These are phyloP conservation scores for Ceratocystis lukuohia DNA, from an alignment of 2,329 filamentous ascomycete species.

Conservation along the genomic window DNA sequence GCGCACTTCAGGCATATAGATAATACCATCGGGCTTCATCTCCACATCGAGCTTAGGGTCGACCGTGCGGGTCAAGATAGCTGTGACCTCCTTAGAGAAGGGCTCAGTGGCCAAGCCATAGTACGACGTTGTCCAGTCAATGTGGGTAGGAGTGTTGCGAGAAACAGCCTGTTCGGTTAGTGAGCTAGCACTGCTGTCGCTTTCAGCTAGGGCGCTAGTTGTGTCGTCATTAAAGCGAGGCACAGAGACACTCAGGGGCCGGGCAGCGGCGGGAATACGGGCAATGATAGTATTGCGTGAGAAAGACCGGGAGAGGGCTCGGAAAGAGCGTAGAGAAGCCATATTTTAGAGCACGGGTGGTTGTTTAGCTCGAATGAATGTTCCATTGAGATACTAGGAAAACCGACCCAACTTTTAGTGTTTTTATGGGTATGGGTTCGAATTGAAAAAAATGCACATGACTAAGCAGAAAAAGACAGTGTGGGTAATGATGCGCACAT, in stretches of 20 bases:
- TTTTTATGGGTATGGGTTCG: neutral
- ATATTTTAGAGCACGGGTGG: neutral
- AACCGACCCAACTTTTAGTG: neutral
- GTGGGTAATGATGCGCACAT: neutral
- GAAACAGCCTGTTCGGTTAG: conserved; percentile 11
- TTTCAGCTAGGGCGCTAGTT: conserved; percentile 13
- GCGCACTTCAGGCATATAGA: conserved; percentile 97
- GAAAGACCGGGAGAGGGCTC: conserved; percentile 20
- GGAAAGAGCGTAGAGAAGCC: conserved; percentile 10
- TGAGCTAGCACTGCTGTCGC: neutral
- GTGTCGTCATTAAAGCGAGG: conserved; percentile 9
- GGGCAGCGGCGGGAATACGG: neutral
- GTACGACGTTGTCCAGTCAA: conserved; percentile 75
- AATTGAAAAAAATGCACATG: neutral
- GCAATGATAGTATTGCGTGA: conserved; percentile 10
- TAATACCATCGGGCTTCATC: conserved; percentile 92
- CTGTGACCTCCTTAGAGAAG: conserved; percentile 56
- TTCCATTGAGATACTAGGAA: neutral
- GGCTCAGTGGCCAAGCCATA: conserved; percentile 60
- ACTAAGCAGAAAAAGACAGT: conserved; percentile 4
- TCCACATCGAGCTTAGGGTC: conserved; percentile 62
- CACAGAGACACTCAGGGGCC: conserved; percentile 1
- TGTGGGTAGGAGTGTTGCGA: conserved; percentile 22
- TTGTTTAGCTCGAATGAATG: neutral
- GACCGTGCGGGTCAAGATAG: conserved; percentile 55